Conservation (phyloP, 495 filamentous ascomycete genomes). For the Hypoxylon fragiforme region DNA sequence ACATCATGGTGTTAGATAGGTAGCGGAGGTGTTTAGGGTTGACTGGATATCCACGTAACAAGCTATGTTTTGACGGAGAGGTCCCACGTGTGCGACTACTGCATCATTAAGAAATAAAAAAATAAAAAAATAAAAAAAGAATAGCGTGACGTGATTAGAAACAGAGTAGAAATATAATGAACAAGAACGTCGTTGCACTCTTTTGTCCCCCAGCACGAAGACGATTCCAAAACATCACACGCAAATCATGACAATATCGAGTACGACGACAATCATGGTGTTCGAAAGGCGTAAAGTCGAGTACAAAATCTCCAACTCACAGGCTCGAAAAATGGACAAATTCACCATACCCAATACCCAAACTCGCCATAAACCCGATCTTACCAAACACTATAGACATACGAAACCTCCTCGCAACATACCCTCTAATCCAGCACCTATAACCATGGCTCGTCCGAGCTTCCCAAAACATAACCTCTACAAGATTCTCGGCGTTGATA, state of each 20-base stretch:
- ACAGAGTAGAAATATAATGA: conserved; percentile 2
- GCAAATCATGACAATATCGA: conserved; percentile 1
- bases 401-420: background rate
- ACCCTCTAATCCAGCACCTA: background rate
- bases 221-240: background rate
- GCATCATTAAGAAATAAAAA: conserved; percentile 1
- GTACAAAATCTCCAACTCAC: background rate
- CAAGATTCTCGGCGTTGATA: conserved; percentile 17
- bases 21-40: background rate
- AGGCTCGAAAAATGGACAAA: background rate
- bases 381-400: background rate
- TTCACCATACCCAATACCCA: background rate
- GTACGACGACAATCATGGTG: background rate
- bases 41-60: conserved; percentile 12
- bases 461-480: conserved; percentile 26
- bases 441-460: conserved; percentile 9
- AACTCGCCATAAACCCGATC: background rate
- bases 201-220: background rate
- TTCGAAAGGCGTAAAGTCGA: background rate
- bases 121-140: no score
- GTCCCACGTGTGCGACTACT: conserved; percentile 19
- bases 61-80: conserved; percentile 7
- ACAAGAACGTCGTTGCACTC: background rate
- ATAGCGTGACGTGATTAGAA: no score
- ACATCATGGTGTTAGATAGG: no score